A percentile compares a stretch with the other conserved stretches of the same genome.
Conservation (phyloP, 2,329 filamentous ascomycete genomes). For the Rhynchosporium secalis region DNA sequence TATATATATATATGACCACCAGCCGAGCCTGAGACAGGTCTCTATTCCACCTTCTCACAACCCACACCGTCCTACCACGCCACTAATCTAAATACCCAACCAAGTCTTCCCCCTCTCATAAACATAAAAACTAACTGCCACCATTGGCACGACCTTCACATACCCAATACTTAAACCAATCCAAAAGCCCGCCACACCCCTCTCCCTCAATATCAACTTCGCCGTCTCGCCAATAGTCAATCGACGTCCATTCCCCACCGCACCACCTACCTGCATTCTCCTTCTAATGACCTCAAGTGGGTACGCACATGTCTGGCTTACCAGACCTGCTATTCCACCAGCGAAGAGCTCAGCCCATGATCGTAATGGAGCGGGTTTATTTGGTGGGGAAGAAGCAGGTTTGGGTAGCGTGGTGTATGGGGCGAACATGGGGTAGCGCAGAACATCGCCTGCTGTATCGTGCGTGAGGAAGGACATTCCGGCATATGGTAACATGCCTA, state of each 20-base stretch:
- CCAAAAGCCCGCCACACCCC: constrained; percentile 81
- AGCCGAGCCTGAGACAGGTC: background rate
- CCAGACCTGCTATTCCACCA: constrained; percentile 81
- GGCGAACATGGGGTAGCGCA: constrained; percentile 68
- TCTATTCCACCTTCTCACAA: background rate
- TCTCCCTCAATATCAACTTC: constrained; percentile 70
- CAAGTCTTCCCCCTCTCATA: constrained; percentile 64
- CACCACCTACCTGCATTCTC: constrained; percentile 94
- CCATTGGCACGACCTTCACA: constrained; percentile 89
- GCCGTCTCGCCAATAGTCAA: constrained; percentile 79
- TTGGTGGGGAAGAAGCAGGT: constrained; percentile 52
- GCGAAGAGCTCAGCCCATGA: constrained; percentile 85
- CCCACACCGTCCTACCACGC: background rate
- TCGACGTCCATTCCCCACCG: constrained; percentile 84
- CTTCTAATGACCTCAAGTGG: constrained; percentile 89
- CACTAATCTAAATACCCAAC: constrained; percentile 60
- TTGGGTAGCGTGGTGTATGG: constrained; percentile 73
- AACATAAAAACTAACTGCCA: constrained; percentile 66
- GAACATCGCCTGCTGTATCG: constrained; percentile 81
- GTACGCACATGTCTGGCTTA: constrained; percentile 91
- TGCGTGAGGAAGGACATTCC: constrained; percentile 95
- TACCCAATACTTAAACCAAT: constrained; percentile 94
- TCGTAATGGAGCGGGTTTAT: constrained; percentile 70
- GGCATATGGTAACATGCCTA: constrained; percentile 96
- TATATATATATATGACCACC: background rate